These are phyloP conservation scores for Cryptosporidium baileyi DNA, from an alignment of 169 alveolate genomes.

Conservation along the genomic window DNA sequence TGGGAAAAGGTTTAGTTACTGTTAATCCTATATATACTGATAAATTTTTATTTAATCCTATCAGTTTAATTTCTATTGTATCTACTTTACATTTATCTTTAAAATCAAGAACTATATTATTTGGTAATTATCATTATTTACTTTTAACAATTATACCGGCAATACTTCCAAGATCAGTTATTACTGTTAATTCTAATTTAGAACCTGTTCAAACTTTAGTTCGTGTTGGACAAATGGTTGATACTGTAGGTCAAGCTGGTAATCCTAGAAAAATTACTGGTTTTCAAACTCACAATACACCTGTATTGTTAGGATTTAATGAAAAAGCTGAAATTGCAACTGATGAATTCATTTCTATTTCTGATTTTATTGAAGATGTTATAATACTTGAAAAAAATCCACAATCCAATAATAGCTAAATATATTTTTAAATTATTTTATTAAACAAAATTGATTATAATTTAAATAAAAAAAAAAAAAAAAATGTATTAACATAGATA, in stretches of 20 bases:
- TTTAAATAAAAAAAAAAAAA: neutral
- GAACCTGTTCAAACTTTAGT: slow-evolving; percentile 87
- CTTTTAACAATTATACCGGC: slow-evolving; percentile 93
- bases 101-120: slow-evolving; percentile 85
- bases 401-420: slow-evolving; percentile 65
- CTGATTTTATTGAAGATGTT: slow-evolving; percentile 83
- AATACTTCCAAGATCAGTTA: slow-evolving; percentile 86
- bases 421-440: neutral
- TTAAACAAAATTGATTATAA: neutral
- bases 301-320: slow-evolving; percentile 91
- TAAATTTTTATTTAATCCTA: slow-evolving; percentile 90
- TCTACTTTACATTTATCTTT: slow-evolving; percentile 89
- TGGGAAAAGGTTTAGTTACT: slow-evolving; percentile 91
- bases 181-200: slow-evolving; percentile 87
- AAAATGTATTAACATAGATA: too few species aligned
- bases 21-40: slow-evolving; percentile 95
- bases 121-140: slow-evolving; percentile 89
- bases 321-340: slow-evolving; percentile 93
- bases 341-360: slow-evolving; percentile 84
- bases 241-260: slow-evolving; percentile 97
- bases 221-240: slow-evolving; percentile 95
- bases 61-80: slow-evolving; percentile 92
- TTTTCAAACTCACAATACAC: slow-evolving; percentile 98
- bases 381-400: slow-evolving; percentile 85
- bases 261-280: slow-evolving; percentile 96